Evolutionary conservation across 2,329 filamentous ascomycete species (phyloP).

Genomic region (Cyphellophora europaea): DNA sequence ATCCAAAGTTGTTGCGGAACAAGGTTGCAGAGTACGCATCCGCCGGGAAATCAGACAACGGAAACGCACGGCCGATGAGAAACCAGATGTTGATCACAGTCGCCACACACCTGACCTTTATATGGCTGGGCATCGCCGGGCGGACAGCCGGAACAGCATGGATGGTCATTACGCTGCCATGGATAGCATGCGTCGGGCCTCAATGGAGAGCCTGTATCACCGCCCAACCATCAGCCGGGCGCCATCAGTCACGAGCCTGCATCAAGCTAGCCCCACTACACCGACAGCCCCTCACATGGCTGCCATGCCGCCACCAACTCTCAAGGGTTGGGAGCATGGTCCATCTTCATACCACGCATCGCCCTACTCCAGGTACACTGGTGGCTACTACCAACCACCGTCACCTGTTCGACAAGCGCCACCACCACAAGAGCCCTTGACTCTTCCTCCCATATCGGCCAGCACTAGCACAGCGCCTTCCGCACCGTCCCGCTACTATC

Average conservation of each 20-base stretch:
- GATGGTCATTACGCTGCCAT: slow-evolving; percentile 8
- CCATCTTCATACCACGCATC: slow-evolving; percentile 6
- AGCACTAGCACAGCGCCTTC: background rate
- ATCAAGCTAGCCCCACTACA: slow-evolving; percentile 7
- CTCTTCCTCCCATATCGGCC: slow-evolving; percentile 3
- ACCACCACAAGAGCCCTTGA: slow-evolving; percentile 2
- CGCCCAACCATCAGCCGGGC: slow-evolving; percentile 7
- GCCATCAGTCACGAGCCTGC: slow-evolving; percentile 7
- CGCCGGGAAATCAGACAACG: slow-evolving; percentile 89
- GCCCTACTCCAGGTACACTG: background rate
- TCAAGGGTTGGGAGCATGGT: background rate
- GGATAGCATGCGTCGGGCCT: slow-evolving; percentile 7
- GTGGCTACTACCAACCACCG: background rate
- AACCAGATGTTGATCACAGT: slow-evolving; percentile 9
- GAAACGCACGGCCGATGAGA: slow-evolving; percentile 42
- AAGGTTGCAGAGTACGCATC: slow-evolving; percentile 93
- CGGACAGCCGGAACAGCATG: slow-evolving; percentile 13
- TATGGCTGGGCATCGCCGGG: slow-evolving; percentile 11
- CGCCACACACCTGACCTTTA: slow-evolving; percentile 7
- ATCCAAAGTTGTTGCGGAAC: slow-evolving; percentile 86
- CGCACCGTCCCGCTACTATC: background rate
- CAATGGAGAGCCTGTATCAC: slow-evolving; percentile 13
- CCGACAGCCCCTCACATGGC: slow-evolving; percentile 5
- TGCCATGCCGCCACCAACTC: slow-evolving; percentile 13
- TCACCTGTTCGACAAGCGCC: slow-evolving; percentile 1